phyloP scores from a whole-genome alignment of 2,329 filamentous ascomycete genomes.

The Xylariales sp. region DNA sequence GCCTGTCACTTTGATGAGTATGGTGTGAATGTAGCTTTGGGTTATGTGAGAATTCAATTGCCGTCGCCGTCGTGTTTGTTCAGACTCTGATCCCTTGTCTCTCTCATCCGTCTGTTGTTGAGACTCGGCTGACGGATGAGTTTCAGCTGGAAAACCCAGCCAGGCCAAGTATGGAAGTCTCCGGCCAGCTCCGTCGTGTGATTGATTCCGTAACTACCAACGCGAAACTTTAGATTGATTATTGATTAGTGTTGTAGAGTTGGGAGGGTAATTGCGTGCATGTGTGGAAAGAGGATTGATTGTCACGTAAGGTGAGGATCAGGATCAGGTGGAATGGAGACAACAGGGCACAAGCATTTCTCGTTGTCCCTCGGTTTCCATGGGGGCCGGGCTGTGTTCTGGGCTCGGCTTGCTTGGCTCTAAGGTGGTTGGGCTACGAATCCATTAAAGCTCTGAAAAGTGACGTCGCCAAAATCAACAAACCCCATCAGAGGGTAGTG shows the following conservation, averaged over 20 bases:
- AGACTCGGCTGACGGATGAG: slow-evolving; percentile 41
- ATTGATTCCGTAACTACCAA: slow-evolving; percentile 11
- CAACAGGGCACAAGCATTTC: slow-evolving; percentile 20
- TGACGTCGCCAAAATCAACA: slow-evolving; percentile 50
- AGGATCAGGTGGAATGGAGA: slow-evolving; percentile 16
- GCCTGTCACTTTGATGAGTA: neutral
- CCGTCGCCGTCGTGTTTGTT: slow-evolving; percentile 7
- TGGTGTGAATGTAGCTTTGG: slow-evolving; percentile 19
- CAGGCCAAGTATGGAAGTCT: slow-evolving; percentile 35
- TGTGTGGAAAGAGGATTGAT: slow-evolving; percentile 6
- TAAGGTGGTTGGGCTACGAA: slow-evolving; percentile 39
- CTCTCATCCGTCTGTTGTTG: neutral
- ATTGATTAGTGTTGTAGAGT: neutral
- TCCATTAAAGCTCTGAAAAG: slow-evolving; percentile 15
- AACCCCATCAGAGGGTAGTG: slow-evolving; percentile 32
- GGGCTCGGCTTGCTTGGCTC: slow-evolving; percentile 28
- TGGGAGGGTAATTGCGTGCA: neutral
- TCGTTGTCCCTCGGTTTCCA: slow-evolving; percentile 45
- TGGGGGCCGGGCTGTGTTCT: slow-evolving; percentile 39
- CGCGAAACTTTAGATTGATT: slow-evolving; percentile 3
- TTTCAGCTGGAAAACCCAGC: slow-evolving; percentile 47
- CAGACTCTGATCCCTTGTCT: neutral
- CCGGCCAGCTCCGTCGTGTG: slow-evolving; percentile 30
- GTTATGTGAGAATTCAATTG: slow-evolving; percentile 22
- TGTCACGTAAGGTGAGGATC: slow-evolving; percentile 2